Base-by-base conservation (phyloP, 805 yeast genomes). In the Saccharomyces kudriavzevii region DNA sequence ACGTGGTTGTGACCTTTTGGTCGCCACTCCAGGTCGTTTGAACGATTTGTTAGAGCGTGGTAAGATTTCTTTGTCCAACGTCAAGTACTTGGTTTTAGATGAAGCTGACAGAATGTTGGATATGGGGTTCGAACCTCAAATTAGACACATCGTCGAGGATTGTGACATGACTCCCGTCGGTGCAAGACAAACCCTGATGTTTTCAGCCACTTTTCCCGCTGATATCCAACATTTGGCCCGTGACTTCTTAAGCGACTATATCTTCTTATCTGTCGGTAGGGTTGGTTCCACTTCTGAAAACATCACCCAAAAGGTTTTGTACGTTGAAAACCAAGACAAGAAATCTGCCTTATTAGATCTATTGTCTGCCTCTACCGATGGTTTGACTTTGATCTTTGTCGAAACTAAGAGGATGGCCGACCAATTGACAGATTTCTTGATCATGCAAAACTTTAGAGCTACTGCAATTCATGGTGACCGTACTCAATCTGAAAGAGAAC, bases 61-160 rank as follows among this genome's bases (percentile, higher is more conserved):
- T 68, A 79, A 83, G 66, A 88, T 94, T 64, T 90, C 97, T 47
- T 80, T 94, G 69, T 79, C 82, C 60, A 89, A 88, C 75, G 89
- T 92, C 75, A 89, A 87, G 73, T 94, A 89, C 75, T 82, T 94
- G 72, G 97, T 94, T 51, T 81, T 94, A 63, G 99, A 92, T 76
- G 99, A 92, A 81, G 99, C 99, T 69, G 99, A 94, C 77, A 89
- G 99, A 80, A 94, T 94, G 99, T 84, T 94, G 77, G 99, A 94
- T 83, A 94, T 94, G 98, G 99, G 99, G 82, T 94, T 94, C 78
- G 99, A 94, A 79, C 97, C 97, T 61, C 99, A 94, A 81, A 94
- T 94, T 71, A 89, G 99, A 82, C 87, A 90, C 73, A 92, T 94
- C 69, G 99, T 94, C 58, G 95, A 92, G 75, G 96, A 87, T 62